A percentile compares a stretch with the other conserved stretches of the same genome.
Conservation (phyloP, 805 yeast genomes). For the Candida gorgasii region DNA sequence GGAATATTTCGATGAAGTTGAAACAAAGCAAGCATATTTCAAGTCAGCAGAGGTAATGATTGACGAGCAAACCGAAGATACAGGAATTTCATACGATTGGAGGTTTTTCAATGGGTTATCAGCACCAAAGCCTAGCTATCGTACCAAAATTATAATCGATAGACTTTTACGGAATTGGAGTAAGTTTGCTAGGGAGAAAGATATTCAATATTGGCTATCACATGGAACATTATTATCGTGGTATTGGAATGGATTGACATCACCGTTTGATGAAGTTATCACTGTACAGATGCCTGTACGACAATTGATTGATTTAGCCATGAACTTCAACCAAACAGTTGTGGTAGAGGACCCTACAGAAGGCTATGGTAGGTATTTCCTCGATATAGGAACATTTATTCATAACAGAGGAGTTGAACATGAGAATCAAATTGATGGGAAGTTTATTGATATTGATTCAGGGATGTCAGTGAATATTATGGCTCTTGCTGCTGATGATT, state of each 20-base stretch:
- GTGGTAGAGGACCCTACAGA: slow-evolving; percentile 35
- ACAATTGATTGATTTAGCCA: slow-evolving; percentile 23
- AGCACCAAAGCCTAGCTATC: slow-evolving; percentile 41
- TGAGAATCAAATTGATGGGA: slow-evolving; percentile 37
- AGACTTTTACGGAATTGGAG: slow-evolving; percentile 29
- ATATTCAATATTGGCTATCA: slow-evolving; percentile 27
- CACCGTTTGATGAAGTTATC: slow-evolving; percentile 30
- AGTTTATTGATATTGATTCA: slow-evolving; percentile 59
- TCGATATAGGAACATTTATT: slow-evolving; percentile 31
- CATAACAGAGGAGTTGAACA: slow-evolving; percentile 26
- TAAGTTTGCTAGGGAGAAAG: slow-evolving; percentile 24
- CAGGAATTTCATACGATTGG: slow-evolving; percentile 51
- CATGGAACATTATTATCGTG: slow-evolving; percentile 30
- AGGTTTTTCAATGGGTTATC: slow-evolving; percentile 53
- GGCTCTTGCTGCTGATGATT: slow-evolving; percentile 32
- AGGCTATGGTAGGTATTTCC: slow-evolving; percentile 26
- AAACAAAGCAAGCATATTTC: slow-evolving; percentile 39
- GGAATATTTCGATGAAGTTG: slow-evolving; percentile 16
- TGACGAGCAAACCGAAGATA: slow-evolving; percentile 40
- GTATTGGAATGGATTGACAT: slow-evolving; percentile 33
- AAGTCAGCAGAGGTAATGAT: slow-evolving; percentile 24
- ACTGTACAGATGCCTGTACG: slow-evolving; percentile 30
- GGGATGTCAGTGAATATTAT: slow-evolving; percentile 61
- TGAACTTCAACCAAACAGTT: slow-evolving; percentile 27
- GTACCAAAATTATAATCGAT: slow-evolving; percentile 24